Evolutionary conservation across 2,329 filamentous ascomycete genomes (phyloP).

Genomic region (Trematosphaeria pertusa): DNA sequence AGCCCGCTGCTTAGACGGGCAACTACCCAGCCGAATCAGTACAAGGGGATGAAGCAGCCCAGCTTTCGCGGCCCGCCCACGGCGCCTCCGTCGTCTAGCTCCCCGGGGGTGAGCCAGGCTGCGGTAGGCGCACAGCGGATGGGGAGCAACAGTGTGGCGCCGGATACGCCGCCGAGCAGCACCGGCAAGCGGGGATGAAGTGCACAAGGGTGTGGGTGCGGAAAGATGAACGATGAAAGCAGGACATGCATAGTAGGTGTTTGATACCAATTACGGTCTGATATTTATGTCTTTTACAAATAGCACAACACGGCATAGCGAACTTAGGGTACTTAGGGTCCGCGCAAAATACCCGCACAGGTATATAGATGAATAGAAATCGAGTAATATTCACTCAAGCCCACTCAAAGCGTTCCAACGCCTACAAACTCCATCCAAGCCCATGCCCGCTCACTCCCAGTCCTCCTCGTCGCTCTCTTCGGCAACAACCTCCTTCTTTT

Average conservation of each 20-base stretch:
- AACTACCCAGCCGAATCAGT: conserved; percentile 32
- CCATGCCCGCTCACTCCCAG: conserved; percentile 68
- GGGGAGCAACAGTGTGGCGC: conserved; percentile 24
- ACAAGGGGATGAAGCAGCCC: conserved; percentile 29
- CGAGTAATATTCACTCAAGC: no score
- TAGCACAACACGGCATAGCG: no score
- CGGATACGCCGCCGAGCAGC: conserved; percentile 38
- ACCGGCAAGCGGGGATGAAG: conserved; percentile 15
- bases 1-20: conserved; percentile 45
- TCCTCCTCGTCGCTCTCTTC: conserved; percentile 76
- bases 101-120: conserved; percentile 18
- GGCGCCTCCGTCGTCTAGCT: conserved; percentile 28
- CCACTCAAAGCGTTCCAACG: no score
- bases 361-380: no score
- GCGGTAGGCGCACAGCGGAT: conserved; percentile 4
- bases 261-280: background rate
- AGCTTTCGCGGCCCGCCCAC: conserved; percentile 30
- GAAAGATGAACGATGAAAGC: background rate
- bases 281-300: no score
- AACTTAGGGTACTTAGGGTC: no score
- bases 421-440: no score
- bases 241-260: background rate
- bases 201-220: background rate
- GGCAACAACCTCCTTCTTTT: conserved; percentile 51
- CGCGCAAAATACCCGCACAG: no score